A percentile compares a stretch with the other conserved stretches of the same genome.
Evolutionary conservation across 2,329 filamentous ascomycete species (phyloP).

Genomic region (Ciborinia camelliae): DNA sequence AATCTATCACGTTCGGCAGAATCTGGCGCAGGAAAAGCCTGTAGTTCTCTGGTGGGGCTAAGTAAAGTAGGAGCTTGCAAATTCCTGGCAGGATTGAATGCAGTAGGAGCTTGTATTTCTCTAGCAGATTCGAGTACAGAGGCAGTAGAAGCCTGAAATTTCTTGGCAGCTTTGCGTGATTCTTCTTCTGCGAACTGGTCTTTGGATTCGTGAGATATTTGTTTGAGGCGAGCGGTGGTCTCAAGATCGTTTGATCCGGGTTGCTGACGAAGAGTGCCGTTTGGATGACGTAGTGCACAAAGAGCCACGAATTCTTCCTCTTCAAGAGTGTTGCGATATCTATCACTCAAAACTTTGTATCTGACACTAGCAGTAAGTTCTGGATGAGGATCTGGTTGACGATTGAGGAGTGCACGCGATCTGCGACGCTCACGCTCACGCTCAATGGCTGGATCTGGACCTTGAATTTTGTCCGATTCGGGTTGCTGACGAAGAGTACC

Average conservation of each 20-base stretch:
- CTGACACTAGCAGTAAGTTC: background rate
- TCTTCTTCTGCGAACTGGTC: background rate
- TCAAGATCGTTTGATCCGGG: background rate
- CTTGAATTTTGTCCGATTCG: background rate
- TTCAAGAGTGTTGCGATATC: background rate
- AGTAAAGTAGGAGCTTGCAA: background rate
- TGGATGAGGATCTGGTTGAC: background rate
- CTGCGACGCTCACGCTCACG: background rate
- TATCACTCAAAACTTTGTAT: background rate
- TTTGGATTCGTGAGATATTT: background rate
- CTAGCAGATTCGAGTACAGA: background rate
- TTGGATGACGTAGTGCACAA: background rate
- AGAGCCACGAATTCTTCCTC: background rate
- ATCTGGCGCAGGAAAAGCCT: background rate
- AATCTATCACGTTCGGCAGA: background rate
- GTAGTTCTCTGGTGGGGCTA: background rate
- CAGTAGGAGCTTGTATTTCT: background rate
- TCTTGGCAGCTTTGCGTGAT: background rate
- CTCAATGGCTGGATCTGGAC: background rate
- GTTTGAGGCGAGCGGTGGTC: no score
- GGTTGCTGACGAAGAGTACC: background rate
- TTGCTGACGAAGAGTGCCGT: background rate
- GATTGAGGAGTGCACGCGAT: background rate
- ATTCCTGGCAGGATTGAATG: background rate
- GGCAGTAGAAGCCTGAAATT: background rate